These are phyloP conservation scores for Raffaelea arxii DNA, from an alignment of 2,329 filamentous ascomycete genomes.

Conservation along the genomic window DNA sequence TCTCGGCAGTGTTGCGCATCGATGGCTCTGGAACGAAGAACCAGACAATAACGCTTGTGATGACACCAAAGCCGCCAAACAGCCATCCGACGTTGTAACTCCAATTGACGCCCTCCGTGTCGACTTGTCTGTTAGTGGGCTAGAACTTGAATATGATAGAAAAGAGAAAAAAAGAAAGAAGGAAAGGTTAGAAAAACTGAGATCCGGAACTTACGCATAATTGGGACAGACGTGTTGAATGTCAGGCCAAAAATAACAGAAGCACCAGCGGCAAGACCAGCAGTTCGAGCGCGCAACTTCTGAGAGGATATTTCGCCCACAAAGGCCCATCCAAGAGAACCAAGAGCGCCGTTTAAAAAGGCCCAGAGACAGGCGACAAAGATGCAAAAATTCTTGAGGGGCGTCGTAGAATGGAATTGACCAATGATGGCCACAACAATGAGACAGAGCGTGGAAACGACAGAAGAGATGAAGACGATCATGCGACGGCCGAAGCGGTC, in stretches of 20 bases:
- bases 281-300: slow-evolving; percentile 14
- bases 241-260: slow-evolving; percentile 15
- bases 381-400: slow-evolving; percentile 12
- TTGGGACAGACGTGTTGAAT: slow-evolving; percentile 14
- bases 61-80: slow-evolving; percentile 11
- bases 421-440: slow-evolving; percentile 11
- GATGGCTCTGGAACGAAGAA: slow-evolving; percentile 15
- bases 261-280: slow-evolving; percentile 13
- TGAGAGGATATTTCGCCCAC: slow-evolving; percentile 16
- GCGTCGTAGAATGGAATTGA: slow-evolving; percentile 4
- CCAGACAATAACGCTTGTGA: slow-evolving; percentile 10
- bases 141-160: background rate
- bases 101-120: slow-evolving; percentile 12
- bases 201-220: slow-evolving; percentile 9
- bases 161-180: background rate
- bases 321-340: slow-evolving; percentile 10
- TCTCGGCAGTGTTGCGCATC: slow-evolving; percentile 14
- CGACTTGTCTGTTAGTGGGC: background rate
- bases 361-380: slow-evolving; percentile 14
- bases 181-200: background rate
- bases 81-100: slow-evolving; percentile 15
- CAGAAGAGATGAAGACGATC: slow-evolving; percentile 7
- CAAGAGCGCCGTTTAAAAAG: slow-evolving; percentile 11
- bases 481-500: slow-evolving; percentile 12
- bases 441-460: slow-evolving; percentile 8